phyloP scores from a whole-genome alignment of 1,139 yeast genomes.

The Yamadazyma friedrichii region DNA sequence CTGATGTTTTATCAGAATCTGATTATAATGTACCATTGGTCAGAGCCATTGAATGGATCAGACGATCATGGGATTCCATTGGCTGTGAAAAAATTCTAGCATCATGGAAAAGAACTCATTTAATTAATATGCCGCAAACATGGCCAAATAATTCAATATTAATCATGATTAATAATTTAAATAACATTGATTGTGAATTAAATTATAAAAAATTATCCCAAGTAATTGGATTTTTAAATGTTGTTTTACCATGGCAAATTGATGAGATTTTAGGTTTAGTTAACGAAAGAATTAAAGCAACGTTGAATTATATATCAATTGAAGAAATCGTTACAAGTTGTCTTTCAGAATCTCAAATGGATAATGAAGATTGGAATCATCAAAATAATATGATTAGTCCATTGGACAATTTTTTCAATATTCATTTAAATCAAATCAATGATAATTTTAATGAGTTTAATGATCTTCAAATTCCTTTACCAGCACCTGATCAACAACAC shows the following conservation, averaged over 20 bases:
- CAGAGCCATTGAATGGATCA: conserved; percentile 58
- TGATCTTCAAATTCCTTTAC: not conserved
- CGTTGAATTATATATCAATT: conserved; percentile 56
- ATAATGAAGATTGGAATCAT: conserved; percentile 1
- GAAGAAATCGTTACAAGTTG: conserved; percentile 66
- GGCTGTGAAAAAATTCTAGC: conserved; percentile 44
- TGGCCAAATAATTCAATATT: conserved; percentile 23
- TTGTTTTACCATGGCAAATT: conserved; percentile 57
- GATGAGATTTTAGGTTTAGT: conserved; percentile 55
- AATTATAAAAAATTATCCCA: conserved; percentile 38
- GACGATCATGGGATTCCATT: conserved; percentile 54
- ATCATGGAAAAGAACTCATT: conserved; percentile 50
- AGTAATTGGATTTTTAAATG: conserved; percentile 45
- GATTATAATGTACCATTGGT: conserved; percentile 50
- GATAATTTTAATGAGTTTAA: conserved; percentile 1
- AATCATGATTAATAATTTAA: conserved; percentile 4
- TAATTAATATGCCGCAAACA: conserved; percentile 19
- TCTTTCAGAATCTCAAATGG: conserved; percentile 37
- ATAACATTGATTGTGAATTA: conserved; percentile 20
- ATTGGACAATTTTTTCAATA: conserved; percentile 2
- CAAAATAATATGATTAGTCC: not conserved
- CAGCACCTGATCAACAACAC: not conserved
- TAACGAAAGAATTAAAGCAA: conserved; percentile 56
- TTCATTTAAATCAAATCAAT: not conserved
- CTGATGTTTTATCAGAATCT: conserved; percentile 32